Conservation (phyloP, 306 rosid genomes). For the Astragalus glycyphyllos region DNA sequence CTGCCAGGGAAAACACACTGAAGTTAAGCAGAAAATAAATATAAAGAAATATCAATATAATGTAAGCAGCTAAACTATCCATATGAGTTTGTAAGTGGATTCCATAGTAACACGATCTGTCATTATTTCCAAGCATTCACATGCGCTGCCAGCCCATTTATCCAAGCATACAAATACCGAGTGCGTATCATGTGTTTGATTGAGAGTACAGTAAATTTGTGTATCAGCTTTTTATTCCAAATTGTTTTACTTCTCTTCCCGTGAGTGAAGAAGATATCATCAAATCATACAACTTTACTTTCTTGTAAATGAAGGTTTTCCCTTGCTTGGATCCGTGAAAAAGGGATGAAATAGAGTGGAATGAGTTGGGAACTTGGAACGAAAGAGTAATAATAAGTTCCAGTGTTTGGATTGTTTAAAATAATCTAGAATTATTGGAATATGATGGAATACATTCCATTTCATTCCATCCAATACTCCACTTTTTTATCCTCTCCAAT, state of each 20-base stretch:
- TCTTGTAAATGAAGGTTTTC: constrained; percentile 2
- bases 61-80: neutral
- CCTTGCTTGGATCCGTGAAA: neutral
- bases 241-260: neutral
- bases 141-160: too few relatives aligned
- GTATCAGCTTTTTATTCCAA: neutral
- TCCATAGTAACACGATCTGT: neutral
- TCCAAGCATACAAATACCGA: neutral
- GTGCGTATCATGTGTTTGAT: neutral
- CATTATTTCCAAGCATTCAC: too few relatives aligned
- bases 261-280: too few relatives aligned
- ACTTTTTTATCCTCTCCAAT: neutral
- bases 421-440: neutral
- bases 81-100: neutral
- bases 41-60: constrained; percentile 4
- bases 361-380: too few relatives aligned
- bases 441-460: neutral
- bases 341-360: neutral
- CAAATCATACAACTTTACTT: neutral
- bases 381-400: neutral
- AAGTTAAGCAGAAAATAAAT: constrained; percentile 11
- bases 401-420: neutral
- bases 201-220: neutral
- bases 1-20: constrained; percentile 32
- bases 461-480: neutral